Base-by-base conservation (phyloP, 805 yeast genomes). In the Ogataea zsoltii region DNA sequence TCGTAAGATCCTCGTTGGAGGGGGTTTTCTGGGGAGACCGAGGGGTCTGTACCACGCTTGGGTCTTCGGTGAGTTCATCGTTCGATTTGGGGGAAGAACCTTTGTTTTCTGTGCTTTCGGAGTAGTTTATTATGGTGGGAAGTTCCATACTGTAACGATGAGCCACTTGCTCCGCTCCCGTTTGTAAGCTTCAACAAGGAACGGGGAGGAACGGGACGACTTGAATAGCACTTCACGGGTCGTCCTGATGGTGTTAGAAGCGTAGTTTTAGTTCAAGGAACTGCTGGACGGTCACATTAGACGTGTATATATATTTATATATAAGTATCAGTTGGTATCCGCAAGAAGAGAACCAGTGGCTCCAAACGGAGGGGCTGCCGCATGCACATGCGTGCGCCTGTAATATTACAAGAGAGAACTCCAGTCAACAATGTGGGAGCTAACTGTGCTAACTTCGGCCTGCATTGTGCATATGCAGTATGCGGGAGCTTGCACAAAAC, bases 121-220 rank as follows among this genome's bases (percentile, higher is more conserved):
- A n/a, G 12, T 41, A 35, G 46, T 49, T 45, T 6, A 49, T 49
- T 18, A 49, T 17, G 17, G 53, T 45, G 25, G 53, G 53, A 19
- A 49, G 46, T 29, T 49, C 44, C 53, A 49, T 49, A 30, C 4
- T 28, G 13, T 13, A n/a, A 28, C 14, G 14, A 28, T n/a, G 31
- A 28, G 13, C 31, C 14, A 11, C 31, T 13, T 28, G 31, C 14
- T 28, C 14, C 14, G 25, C 38, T 35, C n/a, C 28, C 7, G 38
- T 35, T 18, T 12, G 23, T 28, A 18, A 14, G 9, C 9, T 18
- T 33, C 37, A 33, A 15, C 9, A 33, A 19, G 25, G 25, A 21
- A 21, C 25, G 25, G 25, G 25, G 9, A 21, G 25, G 25, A 21
- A 21, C 25, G 25, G 25, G 25, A 21, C 25, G 25, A 9, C 25